A percentile compares a stretch with the other conserved stretches of the same genome.
Evolutionary conservation across 129 eudicot species (phyloP).

Genomic region (Scalesia atractyloides): DNA sequence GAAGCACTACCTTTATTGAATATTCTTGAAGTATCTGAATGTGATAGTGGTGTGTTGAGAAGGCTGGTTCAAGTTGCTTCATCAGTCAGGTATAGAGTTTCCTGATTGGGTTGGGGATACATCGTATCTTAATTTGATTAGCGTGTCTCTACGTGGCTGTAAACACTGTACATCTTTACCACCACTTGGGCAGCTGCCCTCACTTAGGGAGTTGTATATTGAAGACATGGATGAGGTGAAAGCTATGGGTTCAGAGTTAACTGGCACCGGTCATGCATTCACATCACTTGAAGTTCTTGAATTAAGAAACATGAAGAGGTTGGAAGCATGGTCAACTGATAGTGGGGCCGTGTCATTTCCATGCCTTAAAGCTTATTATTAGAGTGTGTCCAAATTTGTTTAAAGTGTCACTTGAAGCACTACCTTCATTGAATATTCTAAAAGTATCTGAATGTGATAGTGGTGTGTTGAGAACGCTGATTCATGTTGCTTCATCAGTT

Average conservation of each 20-base stretch:
- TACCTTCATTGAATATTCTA: no score
- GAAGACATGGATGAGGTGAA: neutral
- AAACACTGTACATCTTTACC: conserved; percentile 7
- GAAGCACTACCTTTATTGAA: no score
- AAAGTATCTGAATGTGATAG: no score
- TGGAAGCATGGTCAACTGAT: conserved; percentile 6
- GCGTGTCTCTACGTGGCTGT: neutral
- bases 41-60: no score
- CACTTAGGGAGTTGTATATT: neutral
- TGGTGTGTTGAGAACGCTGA: no score
- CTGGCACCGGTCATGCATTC: conserved; percentile 4
- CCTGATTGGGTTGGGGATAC: no score
- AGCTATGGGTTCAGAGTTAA: neutral
- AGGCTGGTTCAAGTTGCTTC: no score
- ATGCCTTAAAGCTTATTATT: neutral
- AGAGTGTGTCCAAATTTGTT: no score
- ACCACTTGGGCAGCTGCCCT: conserved; percentile 7
- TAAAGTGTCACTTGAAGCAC: no score
- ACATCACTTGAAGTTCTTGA: conserved; percentile 12
- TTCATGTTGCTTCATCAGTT: no score
- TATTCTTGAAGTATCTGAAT: no score
- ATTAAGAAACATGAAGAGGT: neutral
- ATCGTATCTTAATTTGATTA: neutral
- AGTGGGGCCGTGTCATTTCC: neutral
- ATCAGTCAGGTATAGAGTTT: neutral